Evolutionary conservation across 192 early-diverging fungal genomes (phyloP).

Genomic region (Fimicolochytrium jonesii): DNA sequence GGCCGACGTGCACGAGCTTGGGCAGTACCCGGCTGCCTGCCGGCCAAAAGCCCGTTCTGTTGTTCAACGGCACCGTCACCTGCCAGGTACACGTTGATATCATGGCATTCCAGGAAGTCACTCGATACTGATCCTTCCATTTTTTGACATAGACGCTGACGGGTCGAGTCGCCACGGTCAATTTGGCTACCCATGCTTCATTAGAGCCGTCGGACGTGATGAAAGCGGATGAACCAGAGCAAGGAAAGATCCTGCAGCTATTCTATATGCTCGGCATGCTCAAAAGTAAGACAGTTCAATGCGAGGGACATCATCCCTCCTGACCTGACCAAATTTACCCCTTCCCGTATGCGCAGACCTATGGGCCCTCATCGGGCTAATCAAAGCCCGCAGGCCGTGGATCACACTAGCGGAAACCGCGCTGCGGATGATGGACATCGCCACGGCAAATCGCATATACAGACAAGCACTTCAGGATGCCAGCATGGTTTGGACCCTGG

Average conservation of each 20-base stretch:
- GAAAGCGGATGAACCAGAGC: slow-evolving; percentile 44
- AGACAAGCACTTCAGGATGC: slow-evolving; percentile 43
- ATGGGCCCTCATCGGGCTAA: slow-evolving; percentile 27
- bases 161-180: slow-evolving; percentile 35
- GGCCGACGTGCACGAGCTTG: slow-evolving; percentile 33
- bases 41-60: slow-evolving; percentile 43
- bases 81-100: slow-evolving; percentile 36
- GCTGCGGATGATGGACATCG: slow-evolving; percentile 38
- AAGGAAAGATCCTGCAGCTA: slow-evolving; percentile 39
- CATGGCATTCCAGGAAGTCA: background rate
- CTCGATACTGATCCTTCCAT: background rate
- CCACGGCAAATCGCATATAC: slow-evolving; percentile 47
- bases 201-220: no score
- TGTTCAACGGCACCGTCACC: slow-evolving; percentile 32
- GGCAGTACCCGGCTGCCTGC: slow-evolving; percentile 44
- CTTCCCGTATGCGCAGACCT: slow-evolving; percentile 23
- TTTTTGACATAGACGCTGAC: slow-evolving; percentile 27
- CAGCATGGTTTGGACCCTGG: slow-evolving; percentile 43
- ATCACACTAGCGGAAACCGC: slow-evolving; percentile 43
- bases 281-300: slow-evolving; percentile 25
- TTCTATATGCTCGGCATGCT: slow-evolving; percentile 40
- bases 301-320: background rate
- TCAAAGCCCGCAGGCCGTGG: slow-evolving; percentile 38
- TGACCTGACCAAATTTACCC: no score
- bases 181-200: slow-evolving; percentile 41